These are phyloP conservation scores for Pseudomonodictys pantanalensis DNA, from an alignment of 495 filamentous ascomycete genomes.

Conservation along the genomic window DNA sequence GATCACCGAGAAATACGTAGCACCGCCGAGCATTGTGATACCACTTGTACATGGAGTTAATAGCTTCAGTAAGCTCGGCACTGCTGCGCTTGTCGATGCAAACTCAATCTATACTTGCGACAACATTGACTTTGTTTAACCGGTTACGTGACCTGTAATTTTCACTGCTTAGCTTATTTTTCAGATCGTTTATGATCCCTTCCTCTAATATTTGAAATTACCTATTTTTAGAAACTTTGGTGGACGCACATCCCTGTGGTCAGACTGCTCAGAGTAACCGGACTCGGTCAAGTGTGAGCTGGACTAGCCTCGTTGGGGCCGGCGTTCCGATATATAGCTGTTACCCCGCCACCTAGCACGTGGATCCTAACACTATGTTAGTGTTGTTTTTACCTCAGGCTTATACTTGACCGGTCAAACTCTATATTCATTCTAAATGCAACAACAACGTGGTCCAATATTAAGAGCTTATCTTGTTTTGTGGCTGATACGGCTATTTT, in stretches of 20 bases:
- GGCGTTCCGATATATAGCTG: background rate
- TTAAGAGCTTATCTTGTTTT: background rate
- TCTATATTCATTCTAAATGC: background rate
- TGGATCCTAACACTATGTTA: background rate
- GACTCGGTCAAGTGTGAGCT: background rate
- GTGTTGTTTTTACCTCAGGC: background rate
- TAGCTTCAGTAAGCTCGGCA: background rate
- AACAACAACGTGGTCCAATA: background rate
- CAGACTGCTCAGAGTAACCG: conserved; percentile 11
- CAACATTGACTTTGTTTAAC: conserved; percentile 23
- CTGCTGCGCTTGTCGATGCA: background rate
- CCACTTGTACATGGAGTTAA: background rate
- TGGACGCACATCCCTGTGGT: conserved; percentile 9
- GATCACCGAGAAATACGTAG: background rate
- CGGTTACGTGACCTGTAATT: conserved; percentile 15
- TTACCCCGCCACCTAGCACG: background rate
- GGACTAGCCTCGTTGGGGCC: background rate
- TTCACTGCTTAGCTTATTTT: conserved; percentile 20
- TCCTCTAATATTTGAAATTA: conserved; percentile 1
- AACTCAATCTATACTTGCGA: conserved; percentile 14
- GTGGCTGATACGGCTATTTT: background rate
- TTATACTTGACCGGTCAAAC: background rate
- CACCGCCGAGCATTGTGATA: background rate
- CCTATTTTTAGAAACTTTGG: background rate
- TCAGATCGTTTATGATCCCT: background rate